Base-by-base conservation (phyloP, 208 protist species). In the Leishmania guyanensis region DNA sequence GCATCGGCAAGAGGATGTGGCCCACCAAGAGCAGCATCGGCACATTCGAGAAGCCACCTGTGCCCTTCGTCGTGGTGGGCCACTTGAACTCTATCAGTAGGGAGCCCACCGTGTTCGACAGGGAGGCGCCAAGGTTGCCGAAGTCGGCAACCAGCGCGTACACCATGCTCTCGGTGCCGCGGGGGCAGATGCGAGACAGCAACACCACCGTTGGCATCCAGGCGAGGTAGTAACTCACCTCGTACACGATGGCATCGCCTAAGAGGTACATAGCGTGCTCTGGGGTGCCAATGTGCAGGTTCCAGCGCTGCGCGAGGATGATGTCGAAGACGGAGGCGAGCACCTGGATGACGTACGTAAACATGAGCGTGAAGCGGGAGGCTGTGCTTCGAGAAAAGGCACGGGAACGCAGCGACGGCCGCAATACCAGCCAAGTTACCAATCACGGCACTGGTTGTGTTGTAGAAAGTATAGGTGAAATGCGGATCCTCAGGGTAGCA, bases 141-240 rank as follows among this genome's bases (percentile, higher is more conserved):
- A 95, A 96, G 46, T 92, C 93, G 22, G 94, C 93, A 56, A 98
- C 85, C 33, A 97, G 81, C 39, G 95, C 90, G 80, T 95, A 97
- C 78, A 97, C 91, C 72, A 94, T 93, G 14, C 77, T 84, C 84
- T 98, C 95, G 60, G 93, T 90, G 9, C 92, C 93, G 50, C 88
- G 89, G 14, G 95, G 94, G 80, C 94, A 97, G 22, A 98, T 85
- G 53, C 92, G 94, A 5, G 94, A 94, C 46, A 96, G 86, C 53
- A 98, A 84, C 16, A 98, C 79, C 1, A 96, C 87, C 54, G 85
- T 88, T 53, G 95, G 92, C 92, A 98, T 97, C 75, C 88, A 96
- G 51, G 89, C 84, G 14, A 98, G 84, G 87, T 93, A 93, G 75
- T 90, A 93, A 70, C 81, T 88, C 51, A 95, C 86, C 80, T 97